Conservation (phyloP, 805 yeast species). For the Metschnikowia anglica region DNA sequence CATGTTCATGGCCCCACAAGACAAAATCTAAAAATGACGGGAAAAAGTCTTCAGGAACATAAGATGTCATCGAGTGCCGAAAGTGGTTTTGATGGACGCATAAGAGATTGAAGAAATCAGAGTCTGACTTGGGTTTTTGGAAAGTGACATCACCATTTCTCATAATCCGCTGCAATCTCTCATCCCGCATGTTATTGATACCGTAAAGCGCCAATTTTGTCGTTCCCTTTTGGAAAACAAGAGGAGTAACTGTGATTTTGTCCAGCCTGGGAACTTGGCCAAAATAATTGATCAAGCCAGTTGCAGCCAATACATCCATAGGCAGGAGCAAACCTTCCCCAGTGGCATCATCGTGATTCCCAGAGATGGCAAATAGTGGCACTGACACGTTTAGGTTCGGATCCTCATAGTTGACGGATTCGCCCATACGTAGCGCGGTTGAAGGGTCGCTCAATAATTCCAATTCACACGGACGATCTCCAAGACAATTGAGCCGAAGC, state of each 20-base stretch:
- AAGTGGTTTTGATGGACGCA: conserved; percentile 91
- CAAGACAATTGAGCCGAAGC: conserved; percentile 70
- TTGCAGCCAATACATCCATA: conserved; percentile 74
- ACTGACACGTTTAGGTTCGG: conserved; percentile 84
- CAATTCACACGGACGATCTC: conserved; percentile 83
- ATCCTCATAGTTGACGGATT: conserved; percentile 83
- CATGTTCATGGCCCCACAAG: conserved; percentile 98
- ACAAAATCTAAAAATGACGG: conserved; percentile 82
- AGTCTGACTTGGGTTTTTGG: conserved; percentile 60
- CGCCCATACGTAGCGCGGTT: conserved; percentile 57
- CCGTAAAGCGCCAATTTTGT: conserved; percentile 89
- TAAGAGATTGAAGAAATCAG: conserved; percentile 80
- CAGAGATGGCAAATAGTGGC: conserved; percentile 90
- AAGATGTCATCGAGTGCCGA: conserved; percentile 74
- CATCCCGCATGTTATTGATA: conserved; percentile 84
- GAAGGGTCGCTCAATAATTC: conserved; percentile 80
- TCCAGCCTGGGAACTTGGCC: conserved; percentile 80
- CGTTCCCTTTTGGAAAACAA: conserved; percentile 76
- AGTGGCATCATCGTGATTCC: conserved; percentile 96
- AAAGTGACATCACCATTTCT: conserved; percentile 79
- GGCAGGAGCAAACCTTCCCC: conserved; percentile 84
- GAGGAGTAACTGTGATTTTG: conserved; percentile 68
- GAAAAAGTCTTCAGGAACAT: conserved; percentile 78
- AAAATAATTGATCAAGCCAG: conserved; percentile 86
- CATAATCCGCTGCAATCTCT: conserved; percentile 77